Base-by-base conservation (phyloP, 768 basidiomycete genomes). In the Terana coerulea region DNA sequence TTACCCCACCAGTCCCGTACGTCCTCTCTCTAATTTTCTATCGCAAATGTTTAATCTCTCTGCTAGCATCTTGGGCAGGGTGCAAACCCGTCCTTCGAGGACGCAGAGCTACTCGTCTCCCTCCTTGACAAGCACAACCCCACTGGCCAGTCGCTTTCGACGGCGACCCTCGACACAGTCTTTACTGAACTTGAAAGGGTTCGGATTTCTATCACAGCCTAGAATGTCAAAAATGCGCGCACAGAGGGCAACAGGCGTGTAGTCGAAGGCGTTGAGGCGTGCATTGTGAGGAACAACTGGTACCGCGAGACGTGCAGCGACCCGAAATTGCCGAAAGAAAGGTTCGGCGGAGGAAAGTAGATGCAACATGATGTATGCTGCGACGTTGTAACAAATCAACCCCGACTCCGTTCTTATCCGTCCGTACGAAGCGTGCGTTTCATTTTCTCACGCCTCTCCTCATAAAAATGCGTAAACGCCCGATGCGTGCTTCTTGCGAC, bases 71-170 rank as follows among this genome's bases (percentile, higher is more conserved):
- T 76, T 17, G 74, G 74, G 0, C 73, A 75, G 62, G 74, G 73
- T 24, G 73, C 75, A 12, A 75, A 75, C 56, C 72, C 73, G 58
- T 70, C 75, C 1, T 69, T 73, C 50, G 73, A 75, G 53, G 74
- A 75, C 54, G 59, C 67, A n/a, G 68, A 68, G 47, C 64, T 65
- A 52, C 59, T 75, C 28, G 58, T 66, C 10, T 63, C 63, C 0
- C 64, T 72, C 9, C 65, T 75, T 5, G 40, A 49, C 9, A 52
- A 66, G 33, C 58, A 72, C 57, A 66, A 67, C 50, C 51, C 64
- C 70, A 47, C 53, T 28, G 0, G 44, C 4, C 33, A 12, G 59
- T 3, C 33, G 12, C 19, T 24, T 57, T 10, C 69, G 5, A 62
- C 63, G 1, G 61, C 59, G n/a, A 26, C 49, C 3, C 66, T 76